phyloP scores from a whole-genome alignment of 768 basidiomycete species.

The Suillus bovinus region DNA sequence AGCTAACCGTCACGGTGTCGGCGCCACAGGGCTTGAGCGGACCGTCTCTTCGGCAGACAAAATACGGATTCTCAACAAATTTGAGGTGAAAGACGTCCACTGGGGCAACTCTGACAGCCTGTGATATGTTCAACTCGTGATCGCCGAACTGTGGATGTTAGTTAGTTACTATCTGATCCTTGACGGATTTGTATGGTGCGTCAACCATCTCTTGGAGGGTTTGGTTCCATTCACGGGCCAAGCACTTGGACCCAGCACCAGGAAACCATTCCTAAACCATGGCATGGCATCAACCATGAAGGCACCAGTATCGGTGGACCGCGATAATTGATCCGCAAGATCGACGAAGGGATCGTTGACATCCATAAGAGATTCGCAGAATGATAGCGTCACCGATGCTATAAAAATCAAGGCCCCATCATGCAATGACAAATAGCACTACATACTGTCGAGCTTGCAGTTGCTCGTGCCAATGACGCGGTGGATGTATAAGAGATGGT shows the following conservation, averaged over 20 bases:
- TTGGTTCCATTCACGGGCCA: slow-evolving; percentile 52
- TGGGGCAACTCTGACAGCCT: slow-evolving; percentile 53
- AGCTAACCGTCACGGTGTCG: slow-evolving; percentile 39
- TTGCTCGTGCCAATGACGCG: slow-evolving; percentile 39
- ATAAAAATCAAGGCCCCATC: not conserved
- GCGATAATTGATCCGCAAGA: slow-evolving; percentile 54
- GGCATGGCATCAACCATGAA: slow-evolving; percentile 55
- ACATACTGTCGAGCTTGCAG: slow-evolving; percentile 41
- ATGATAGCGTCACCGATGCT: slow-evolving; percentile 56
- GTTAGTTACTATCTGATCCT: slow-evolving; percentile 54
- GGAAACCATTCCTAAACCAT: slow-evolving; percentile 50
- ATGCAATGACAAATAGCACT: not conserved
- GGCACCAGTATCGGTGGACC: slow-evolving; percentile 46
- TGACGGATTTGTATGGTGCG: slow-evolving; percentile 56
- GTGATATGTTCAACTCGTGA: not conserved
- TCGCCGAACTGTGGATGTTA: not conserved
- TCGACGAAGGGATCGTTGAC: slow-evolving; percentile 49
- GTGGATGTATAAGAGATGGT: slow-evolving; percentile 36
- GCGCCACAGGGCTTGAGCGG: slow-evolving; percentile 55
- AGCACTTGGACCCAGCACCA: slow-evolving; percentile 52
- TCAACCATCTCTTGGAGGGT: slow-evolving; percentile 59
- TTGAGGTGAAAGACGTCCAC: slow-evolving; percentile 60
- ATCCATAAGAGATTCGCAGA: slow-evolving; percentile 54
- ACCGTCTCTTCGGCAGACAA: slow-evolving; percentile 4
- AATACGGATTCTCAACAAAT: slow-evolving; percentile 40